These are phyloP conservation scores for Aurantiochytrium sp. DNA, from an alignment of 108 stramenopile species.

Conservation along the genomic window DNA sequence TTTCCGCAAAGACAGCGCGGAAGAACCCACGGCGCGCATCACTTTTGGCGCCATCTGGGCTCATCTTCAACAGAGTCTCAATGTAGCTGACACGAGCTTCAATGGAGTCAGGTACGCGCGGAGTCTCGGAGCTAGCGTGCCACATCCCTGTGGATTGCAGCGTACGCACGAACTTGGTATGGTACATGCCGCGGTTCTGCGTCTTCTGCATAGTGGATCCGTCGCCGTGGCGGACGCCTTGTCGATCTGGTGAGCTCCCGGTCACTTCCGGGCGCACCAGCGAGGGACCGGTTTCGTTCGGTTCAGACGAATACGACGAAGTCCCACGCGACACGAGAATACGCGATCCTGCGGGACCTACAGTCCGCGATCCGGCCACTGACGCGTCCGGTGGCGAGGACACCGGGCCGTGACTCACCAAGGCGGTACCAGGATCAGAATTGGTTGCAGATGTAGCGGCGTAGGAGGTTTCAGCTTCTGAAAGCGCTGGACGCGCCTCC, in stretches of 20 bases:
- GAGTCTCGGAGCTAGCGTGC: neutral
- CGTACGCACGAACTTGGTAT: neutral
- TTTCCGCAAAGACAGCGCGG: neutral
- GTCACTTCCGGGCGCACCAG: neutral
- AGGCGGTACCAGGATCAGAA: no score
- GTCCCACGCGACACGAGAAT: neutral
- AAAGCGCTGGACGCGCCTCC: no score
- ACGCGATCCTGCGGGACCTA: neutral
- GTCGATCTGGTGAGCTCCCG: neutral
- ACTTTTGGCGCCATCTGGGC: neutral
- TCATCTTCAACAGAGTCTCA: neutral
- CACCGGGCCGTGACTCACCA: no score
- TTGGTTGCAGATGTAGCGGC: no score
- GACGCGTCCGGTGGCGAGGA: neutral
- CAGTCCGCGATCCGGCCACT: neutral
- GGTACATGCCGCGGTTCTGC: neutral
- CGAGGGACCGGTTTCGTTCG: neutral
- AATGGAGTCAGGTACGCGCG: no score
- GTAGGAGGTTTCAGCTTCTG: no score
- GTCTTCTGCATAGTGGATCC: neutral
- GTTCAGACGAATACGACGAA: neutral
- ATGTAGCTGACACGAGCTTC: neutral
- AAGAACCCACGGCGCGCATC: neutral
- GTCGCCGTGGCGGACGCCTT: no score
- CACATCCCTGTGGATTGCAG: neutral